Conservation (phyloP, 2,329 filamentous ascomycete species). For the Ascosphaera acerosa region DNA sequence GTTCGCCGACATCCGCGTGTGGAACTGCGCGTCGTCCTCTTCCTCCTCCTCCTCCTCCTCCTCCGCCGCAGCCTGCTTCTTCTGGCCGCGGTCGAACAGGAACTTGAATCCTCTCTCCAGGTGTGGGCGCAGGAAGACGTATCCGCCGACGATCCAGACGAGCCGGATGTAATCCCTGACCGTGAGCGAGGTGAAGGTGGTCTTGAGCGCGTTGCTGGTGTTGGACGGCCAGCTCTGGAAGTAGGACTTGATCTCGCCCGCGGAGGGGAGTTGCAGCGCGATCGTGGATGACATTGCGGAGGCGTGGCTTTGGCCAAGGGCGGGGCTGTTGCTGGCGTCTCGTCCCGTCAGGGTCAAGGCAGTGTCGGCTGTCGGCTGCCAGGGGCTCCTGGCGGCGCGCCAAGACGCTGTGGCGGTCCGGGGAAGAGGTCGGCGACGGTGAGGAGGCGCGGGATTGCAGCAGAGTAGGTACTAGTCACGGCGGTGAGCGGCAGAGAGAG, state of each 20-base stretch:
- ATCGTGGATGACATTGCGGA: not conserved
- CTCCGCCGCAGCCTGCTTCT: conserved; percentile 28
- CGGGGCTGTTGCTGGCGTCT: no score
- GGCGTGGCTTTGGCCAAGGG: no score
- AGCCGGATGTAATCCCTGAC: conserved; percentile 35
- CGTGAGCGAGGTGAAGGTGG: conserved; percentile 20
- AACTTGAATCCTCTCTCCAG: conserved; percentile 40
- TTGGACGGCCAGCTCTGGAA: conserved; percentile 9
- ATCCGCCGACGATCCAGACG: conserved; percentile 44
- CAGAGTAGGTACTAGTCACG: no score
- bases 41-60: conserved; percentile 26
- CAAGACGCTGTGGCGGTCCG: no score
- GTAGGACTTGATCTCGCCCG: not conserved
- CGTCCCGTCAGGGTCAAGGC: no score
- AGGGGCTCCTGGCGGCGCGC: no score
- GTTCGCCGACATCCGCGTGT: conserved; percentile 36
- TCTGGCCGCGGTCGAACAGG: conserved; percentile 18
- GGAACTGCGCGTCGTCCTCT: conserved; percentile 12
- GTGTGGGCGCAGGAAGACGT: conserved; percentile 49
- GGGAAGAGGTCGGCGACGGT: no score
- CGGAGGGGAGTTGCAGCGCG: not conserved
- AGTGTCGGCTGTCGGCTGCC: no score
- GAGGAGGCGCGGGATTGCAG: no score
- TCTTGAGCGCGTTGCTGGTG: conserved; percentile 17
- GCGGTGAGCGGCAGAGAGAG: no score